These are phyloP conservation scores for Chytriomyces hyalinus DNA, from an alignment of 192 early-diverging fungal species.

Conservation along the genomic window DNA sequence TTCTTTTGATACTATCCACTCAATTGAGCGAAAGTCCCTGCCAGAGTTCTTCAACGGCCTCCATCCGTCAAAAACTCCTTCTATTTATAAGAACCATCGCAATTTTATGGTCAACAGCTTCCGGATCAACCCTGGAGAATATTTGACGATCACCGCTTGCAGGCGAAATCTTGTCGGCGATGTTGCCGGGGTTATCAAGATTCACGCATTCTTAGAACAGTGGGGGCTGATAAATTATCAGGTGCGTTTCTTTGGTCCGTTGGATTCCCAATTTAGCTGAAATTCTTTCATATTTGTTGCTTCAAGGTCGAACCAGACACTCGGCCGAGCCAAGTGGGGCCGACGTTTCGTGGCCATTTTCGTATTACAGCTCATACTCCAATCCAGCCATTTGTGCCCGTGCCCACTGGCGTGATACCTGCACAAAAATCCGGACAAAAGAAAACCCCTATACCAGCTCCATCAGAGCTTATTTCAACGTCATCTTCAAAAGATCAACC, in stretches of 20 bases:
- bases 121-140: conserved; percentile 92
- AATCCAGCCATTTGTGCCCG: conserved; percentile 80
- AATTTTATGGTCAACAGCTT: conserved; percentile 99
- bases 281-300: neutral
- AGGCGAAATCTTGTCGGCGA: conserved; percentile 95
- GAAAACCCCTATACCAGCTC: neutral
- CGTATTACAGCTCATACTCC: conserved; percentile 95
- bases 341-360: conserved; percentile 98
- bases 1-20: conserved; percentile 77
- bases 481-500: neutral
- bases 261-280: neutral
- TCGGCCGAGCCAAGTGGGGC: conserved; percentile 86
- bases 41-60: conserved; percentile 96
- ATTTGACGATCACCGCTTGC: conserved; percentile 96
- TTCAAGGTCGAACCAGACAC: conserved; percentile 87
- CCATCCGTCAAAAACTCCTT: conserved; percentile 91
- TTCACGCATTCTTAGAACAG: conserved; percentile 97
- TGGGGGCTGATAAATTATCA: conserved; percentile 99
- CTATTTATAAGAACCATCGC: conserved; percentile 87
- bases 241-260: conserved; percentile 49
- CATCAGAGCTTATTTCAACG: neutral
- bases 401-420: conserved; percentile 28
- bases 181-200: conserved; percentile 96
- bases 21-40: conserved; percentile 84
- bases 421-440: neutral